Evolutionary conservation across 1,284 basidiomycete genomes (phyloP), one percentile per base, ranked within the genome.

Genomic region (Ceratobasidium sp.): DNA sequence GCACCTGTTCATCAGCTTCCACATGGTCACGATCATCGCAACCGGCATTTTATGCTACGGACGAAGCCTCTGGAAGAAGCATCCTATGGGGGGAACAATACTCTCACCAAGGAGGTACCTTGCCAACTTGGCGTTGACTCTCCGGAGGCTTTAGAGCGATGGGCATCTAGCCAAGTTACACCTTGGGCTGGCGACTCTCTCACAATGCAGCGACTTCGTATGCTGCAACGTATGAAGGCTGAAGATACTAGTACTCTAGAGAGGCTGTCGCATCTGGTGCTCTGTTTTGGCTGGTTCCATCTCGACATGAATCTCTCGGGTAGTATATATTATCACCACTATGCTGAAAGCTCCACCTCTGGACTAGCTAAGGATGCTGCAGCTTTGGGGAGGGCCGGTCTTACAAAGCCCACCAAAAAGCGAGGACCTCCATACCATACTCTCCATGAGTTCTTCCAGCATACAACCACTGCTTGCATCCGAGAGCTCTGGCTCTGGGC

Each of bases 141-240:
- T 5, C 6, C 4, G 4, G 36, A 41, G 36, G 36, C 4, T 11
- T 5, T 5, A 11, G 36, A 41, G 11, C 6, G 11, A 41, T 41
- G 36, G 36, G 36, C 36, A 41, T 11, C 6, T 11, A 11, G 6
- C 36, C 36, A 41, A 41, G 11, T 5, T 4, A 4, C 11, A 41
- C 36, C 36, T 11, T 41, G 36, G 36, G 22, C 29, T 22, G 53
- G 53, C 19, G 53, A 56, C 29, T n/a, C 53, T 27, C 29, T 56
- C 14, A 56, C 53, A n/a, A 22, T 56, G 14, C 24, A 22, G 29
- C 54, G 24, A 15, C 27, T 27, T 2, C 54, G 54, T 15, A 29
- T 24, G n/a, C 54, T 56, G 9, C n/a, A 56, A 29, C 31, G 6
- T 56, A 56, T 56, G 54, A 56, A 56, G 31, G n/a, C 22, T 31